Base-by-base conservation (phyloP, 768 basidiomycete species). In the Lentinula sp. region DNA sequence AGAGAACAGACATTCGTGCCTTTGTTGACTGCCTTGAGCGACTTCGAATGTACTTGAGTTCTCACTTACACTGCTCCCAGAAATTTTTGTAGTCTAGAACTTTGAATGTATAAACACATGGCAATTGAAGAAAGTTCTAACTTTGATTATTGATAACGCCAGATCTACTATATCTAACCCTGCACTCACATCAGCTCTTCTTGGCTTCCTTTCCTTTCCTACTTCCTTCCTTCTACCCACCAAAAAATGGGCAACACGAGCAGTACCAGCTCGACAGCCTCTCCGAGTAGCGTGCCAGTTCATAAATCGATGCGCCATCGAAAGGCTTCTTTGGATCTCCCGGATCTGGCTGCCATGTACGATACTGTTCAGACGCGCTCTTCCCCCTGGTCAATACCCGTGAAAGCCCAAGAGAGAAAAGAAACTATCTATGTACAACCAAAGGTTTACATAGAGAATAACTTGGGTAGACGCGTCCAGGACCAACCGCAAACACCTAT, bases 251-350 rank as follows among this genome's bases (percentile, higher is more conserved):
- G 55, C 39, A 56, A 56, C 12, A 48, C 46, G 18, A 48, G 46
- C 46, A 41, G 37, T 33, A 42, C 42, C 41, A 51, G 50, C 50
- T 51, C 50, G 16, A 16, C 50, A 36, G n/a, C 28, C 4, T 51
- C 50, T 35, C 32, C 50, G 16, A 35, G 32, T 51, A 32, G 50
- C n/a, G 35, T 33, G 28, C 46, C 18, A 48, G 56, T 57, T 28
- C 56, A 57, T 28, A 57, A 57, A 46, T 59, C 58, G 23, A 35
- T 59, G 48, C 23, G 58, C 23, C 23, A 28, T 33, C 46, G 48
- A 20, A 48, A 46, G 28, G 28, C 20, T n/a, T 51, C 49, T 52
- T 37, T 60, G n/a, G 59, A 60, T 33, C 59, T 60, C 37, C 59
- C 59, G n/a, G 59, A 60, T 41, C 20, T 60, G 5, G 46, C 56